Conservation (phyloP, 2,329 filamentous ascomycete species). For the Fusarium stilboides region DNA sequence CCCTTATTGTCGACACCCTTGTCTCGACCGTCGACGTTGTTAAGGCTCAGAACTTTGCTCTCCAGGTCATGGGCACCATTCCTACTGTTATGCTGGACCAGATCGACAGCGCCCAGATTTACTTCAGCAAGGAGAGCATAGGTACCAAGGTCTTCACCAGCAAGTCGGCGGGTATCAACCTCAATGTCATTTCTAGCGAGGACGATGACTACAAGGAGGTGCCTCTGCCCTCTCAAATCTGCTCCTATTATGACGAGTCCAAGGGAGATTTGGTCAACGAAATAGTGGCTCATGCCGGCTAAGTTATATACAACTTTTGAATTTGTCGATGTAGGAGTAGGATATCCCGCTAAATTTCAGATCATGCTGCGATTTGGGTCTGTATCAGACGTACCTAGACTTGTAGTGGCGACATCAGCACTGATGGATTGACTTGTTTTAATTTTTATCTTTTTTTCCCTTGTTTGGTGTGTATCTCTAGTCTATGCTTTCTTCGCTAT, state of each 20-base stretch:
- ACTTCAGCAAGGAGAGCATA: conserved; percentile 85
- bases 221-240: conserved; percentile 90
- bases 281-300: conserved; percentile 96
- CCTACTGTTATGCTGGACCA: conserved; percentile 94
- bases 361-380: conserved; percentile 6
- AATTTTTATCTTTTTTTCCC: conserved; percentile 25
- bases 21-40: conserved; percentile 95
- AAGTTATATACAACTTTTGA: conserved; percentile 46
- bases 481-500: conserved; percentile 9
- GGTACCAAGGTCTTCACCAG: conserved; percentile 88
- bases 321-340: conserved; percentile 41
- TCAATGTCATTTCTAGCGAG: conserved; percentile 80
- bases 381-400: conserved; percentile 32
- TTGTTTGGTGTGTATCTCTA: conserved; percentile 7
- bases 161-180: conserved; percentile 89
- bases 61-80: conserved; percentile 89
- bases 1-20: conserved; percentile 88
- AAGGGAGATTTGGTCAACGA: conserved; percentile 87
- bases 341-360: conserved; percentile 24
- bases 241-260: conserved; percentile 77
- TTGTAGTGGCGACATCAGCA: conserved; percentile 15
- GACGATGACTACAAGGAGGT: conserved; percentile 90
- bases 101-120: conserved; percentile 90
- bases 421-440: conserved; percentile 16
- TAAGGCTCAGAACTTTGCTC: conserved; percentile 92